phyloP scores from a whole-genome alignment of 2,329 filamentous ascomycete genomes.

The Penicillium capsulatum region DNA sequence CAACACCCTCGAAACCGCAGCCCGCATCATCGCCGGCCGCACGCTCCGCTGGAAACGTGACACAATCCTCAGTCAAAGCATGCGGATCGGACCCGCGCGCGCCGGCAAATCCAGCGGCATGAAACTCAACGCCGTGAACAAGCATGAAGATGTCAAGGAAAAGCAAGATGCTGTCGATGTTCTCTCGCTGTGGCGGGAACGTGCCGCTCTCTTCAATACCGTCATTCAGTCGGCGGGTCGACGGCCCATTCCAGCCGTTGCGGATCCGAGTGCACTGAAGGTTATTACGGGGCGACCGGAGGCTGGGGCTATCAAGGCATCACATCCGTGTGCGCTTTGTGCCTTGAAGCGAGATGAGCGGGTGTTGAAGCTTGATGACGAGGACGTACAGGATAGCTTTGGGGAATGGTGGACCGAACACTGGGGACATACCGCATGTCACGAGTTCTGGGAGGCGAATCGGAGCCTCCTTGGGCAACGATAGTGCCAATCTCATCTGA shows the following conservation, averaged over 20 bases:
- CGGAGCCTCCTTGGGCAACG: conserved; percentile 65
- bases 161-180: conserved; percentile 80
- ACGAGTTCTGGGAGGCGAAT: conserved; percentile 79
- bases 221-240: conserved; percentile 44
- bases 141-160: conserved; percentile 74
- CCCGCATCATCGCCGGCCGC: conserved; percentile 77
- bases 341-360: conserved; percentile 85
- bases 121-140: conserved; percentile 86
- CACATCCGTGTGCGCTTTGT: conserved; percentile 76
- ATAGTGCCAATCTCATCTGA: conserved; percentile 32
- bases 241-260: conserved; percentile 62
- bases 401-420: conserved; percentile 95
- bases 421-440: conserved; percentile 75
- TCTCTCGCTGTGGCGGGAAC: conserved; percentile 67
- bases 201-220: conserved; percentile 69
- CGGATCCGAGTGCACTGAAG: conserved; percentile 46
- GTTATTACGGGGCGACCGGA: conserved; percentile 59
- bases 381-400: conserved; percentile 78
- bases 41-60: conserved; percentile 89
- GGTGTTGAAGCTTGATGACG: conserved; percentile 66
- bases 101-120: conserved; percentile 72
- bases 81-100: conserved; percentile 70
- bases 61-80: conserved; percentile 74
- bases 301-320: conserved; percentile 67
- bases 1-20: conserved; percentile 54